Evolutionary conservation across 2,329 filamentous ascomycete species (phyloP), one percentile per base, ranked within the genome.

Genomic region (Eurotiales sp.): DNA sequence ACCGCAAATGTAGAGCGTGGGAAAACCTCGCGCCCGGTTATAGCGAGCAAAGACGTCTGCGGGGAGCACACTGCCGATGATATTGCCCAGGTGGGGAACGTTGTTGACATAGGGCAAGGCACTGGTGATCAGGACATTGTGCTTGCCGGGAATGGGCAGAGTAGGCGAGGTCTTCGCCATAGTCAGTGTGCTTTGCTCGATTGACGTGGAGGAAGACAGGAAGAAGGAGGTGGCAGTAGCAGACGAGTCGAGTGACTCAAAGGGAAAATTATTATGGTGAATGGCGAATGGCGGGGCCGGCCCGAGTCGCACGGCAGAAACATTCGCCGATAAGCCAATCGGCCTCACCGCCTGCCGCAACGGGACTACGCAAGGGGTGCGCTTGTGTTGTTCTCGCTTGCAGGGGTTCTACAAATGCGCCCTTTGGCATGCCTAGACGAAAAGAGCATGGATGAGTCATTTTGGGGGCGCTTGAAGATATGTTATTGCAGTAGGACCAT

Each of bases 101-200:
- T 85, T 85, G 69, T 85, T 85, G 47, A 89, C 87, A 63, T 96
- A 96, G 37, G 90, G 90, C 43, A 96, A 72, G n/a, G 91, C 91
- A 61, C 87, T 92, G 39, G 92, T 96, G 62, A 97, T 85, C 56
- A 97, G 81, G 61, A 95, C 83, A 70, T 96, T 97, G 63, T 85
- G 81, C 78, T 95, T 85, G 60, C 86, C 87, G 66, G 82, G 74
- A 63, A 83, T 72, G 58, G 87, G 87, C 58, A 88, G 70, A 55
- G 86, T 81, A 43, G 55, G 55, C 42, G 44, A 47, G 6, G 41
- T 43, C 19, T 40, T 46, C 32, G 48, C 37, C 54, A 56, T 56
- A 44, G 21, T 40, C 25, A 29, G 15, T 4, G 37, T 23, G 19
- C 14, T 48, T 11, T 30, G n/a, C n/a, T 40, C 23, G 36, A 14